Evolutionary conservation across 225 moss, liverwort and hornwort species (phyloP).

Genomic region (Marchantia polymorpha): DNA sequence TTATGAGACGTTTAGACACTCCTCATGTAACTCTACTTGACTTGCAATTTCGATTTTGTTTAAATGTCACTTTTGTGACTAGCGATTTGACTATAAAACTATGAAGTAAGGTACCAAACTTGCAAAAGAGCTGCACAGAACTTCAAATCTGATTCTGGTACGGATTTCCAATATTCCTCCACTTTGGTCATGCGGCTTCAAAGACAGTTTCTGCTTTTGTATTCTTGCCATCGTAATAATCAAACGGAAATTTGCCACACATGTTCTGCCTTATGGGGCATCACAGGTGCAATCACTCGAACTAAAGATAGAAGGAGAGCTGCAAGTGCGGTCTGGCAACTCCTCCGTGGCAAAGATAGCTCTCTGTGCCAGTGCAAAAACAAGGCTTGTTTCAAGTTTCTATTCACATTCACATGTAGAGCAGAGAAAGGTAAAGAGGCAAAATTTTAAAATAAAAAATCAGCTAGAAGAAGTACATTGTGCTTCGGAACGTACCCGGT

Average conservation of each 20-base stretch:
- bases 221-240: slow-evolving; percentile 41
- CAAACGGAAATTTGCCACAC: slow-evolving; percentile 93
- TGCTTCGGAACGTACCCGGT: slow-evolving; percentile 56
- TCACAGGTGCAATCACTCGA: slow-evolving; percentile 81
- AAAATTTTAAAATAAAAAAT: neutral
- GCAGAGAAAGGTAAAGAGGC: no score
- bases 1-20: no score
- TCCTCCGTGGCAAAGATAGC: slow-evolving; percentile 84
- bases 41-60: no score
- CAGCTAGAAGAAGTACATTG: neutral
- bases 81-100: neutral
- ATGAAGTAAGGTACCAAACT: slow-evolving; percentile 34
- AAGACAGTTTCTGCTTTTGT: slow-evolving; percentile 65
- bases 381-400: neutral
- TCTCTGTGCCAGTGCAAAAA: slow-evolving; percentile 77
- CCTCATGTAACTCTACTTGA: no score
- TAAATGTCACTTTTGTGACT: no score
- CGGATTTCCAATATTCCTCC: slow-evolving; percentile 67
- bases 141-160: slow-evolving; percentile 54
- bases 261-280: slow-evolving; percentile 97
- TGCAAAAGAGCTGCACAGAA: slow-evolving; percentile 76
- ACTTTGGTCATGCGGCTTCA: slow-evolving; percentile 80
- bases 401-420: no score
- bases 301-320: slow-evolving; percentile 78
- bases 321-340: slow-evolving; percentile 87